Evolutionary conservation across 495 filamentous ascomycete species (phyloP), one percentile per base, ranked within the genome.

Genomic region (Penicillium cinerascens): DNA sequence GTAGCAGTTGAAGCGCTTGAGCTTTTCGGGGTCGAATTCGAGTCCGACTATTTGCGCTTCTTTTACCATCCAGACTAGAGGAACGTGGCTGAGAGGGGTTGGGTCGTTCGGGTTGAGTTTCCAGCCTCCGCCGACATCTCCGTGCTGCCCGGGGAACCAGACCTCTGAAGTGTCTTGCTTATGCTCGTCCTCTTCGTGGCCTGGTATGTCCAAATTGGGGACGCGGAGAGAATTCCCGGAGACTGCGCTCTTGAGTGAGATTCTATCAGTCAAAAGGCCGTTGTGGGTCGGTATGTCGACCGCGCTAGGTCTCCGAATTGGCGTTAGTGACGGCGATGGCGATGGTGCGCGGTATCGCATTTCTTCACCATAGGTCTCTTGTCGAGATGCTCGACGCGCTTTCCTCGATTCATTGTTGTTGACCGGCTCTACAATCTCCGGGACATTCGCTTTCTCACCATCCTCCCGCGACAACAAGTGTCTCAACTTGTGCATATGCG

Each of bases 61-160:
- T 49, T 82, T 74, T 2, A 92, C 80, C 86, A 92, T 92, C 82
- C 88, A 92, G 4, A 85, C 78, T 2, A 92, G 71, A 3, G 89
- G 87, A 10, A 82, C 75, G 59, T 93, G 86, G 51, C 82, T 86
- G 3, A 89, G 70, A 4, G 83, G 64, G 46, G 66, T 67, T 33
- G 78, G 78, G 56, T 83, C 79, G 0, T 75, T 77, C 0, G 71
- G 58, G 0, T 72, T 58, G 8, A 86, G 67, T 44, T 83, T 81
- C 89, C 88, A 93, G 0, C 89, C 89, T 13, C 89, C 89, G 4
- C 89, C 89, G 22, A 92, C 79, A 58, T 92, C 89, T 5, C 79
- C 87, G 58, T 92, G 89, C 20, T 82, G 81, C n/a, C 88, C 88
- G 0, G 86, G 73, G 58, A 91, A 91, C 87, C 88, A 92, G 6